These are phyloP conservation scores for Chrysopogon serrulatus DNA, from an alignment of 176 grass and related monocot genomes.

Conservation along the genomic window DNA sequence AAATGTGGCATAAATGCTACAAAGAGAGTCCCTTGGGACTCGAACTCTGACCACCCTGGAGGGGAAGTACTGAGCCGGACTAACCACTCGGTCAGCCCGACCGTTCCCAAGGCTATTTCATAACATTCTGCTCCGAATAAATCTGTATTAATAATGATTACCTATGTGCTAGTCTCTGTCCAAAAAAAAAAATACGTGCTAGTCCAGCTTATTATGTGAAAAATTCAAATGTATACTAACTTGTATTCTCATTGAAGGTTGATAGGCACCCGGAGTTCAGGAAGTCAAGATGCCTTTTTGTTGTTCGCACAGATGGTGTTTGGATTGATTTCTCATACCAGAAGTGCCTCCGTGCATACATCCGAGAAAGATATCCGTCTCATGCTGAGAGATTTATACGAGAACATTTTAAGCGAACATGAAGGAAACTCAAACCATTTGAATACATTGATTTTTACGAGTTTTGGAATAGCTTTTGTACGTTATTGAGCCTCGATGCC, in stretches of 20 bases:
- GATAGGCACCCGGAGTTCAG: constrained; percentile 82
- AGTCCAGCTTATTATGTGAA: neutral
- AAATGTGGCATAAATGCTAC: no score
- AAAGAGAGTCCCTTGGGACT: no score
- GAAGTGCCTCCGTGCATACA: constrained; percentile 85
- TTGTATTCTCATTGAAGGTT: constrained; percentile 46
- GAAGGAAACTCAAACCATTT: neutral
- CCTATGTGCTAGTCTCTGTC: neutral
- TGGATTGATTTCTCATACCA: constrained; percentile 99
- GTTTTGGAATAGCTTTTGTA: constrained; percentile 2
- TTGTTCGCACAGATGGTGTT: constrained; percentile 73
- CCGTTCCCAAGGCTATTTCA: neutral
- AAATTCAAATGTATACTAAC: neutral
- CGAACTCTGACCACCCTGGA: no score
- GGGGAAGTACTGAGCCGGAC: no score
- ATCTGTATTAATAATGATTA: neutral
- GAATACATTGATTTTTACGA: neutral
- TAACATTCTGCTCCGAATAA: neutral
- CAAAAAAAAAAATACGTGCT: no score
- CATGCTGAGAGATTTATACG: constrained; percentile 79
- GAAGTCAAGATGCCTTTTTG: constrained; percentile 90
- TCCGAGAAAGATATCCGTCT: constrained; percentile 66
- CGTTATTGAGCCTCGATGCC: neutral
- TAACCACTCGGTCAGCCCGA: no score
- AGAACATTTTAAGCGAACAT: constrained; percentile 79